phyloP scores from a whole-genome alignment of 352 stramenopile genomes.

The Globisporangium parvum region DNA sequence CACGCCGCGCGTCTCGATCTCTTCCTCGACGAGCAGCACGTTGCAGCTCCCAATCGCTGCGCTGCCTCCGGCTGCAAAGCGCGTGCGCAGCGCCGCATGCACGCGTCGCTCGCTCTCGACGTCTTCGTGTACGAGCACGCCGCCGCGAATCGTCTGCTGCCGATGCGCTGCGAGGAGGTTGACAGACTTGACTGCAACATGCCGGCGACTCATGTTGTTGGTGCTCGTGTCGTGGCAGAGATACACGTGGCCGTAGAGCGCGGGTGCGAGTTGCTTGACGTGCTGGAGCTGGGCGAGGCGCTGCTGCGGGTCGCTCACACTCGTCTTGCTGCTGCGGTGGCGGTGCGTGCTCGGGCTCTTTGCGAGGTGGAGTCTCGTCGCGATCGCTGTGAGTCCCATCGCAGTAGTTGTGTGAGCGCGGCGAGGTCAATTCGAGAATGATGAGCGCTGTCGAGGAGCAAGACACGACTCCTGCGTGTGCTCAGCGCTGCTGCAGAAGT shows the following conservation, averaged over 20 bases:
- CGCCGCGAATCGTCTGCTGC: conserved; percentile 30
- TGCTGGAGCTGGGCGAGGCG: conserved; percentile 23
- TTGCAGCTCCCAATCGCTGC: conserved; percentile 19
- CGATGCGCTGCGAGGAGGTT: conserved; percentile 48
- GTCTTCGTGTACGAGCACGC: conserved; percentile 41
- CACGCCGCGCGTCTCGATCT: conserved; percentile 28
- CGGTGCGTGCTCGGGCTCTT: conserved; percentile 5
- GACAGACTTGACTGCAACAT: conserved; percentile 13
- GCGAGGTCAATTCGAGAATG: conserved; percentile 1
- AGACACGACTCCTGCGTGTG: too few species aligned
- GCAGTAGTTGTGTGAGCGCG: neutral
- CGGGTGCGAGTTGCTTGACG: conserved; percentile 33
- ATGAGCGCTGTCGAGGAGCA: too few species aligned
- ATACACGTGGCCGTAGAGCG: conserved; percentile 53
- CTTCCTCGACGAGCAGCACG: conserved; percentile 40
- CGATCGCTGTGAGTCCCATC: conserved; percentile 9
- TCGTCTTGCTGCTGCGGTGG: neutral
- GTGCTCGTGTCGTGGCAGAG: conserved; percentile 34
- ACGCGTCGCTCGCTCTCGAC: conserved; percentile 38
- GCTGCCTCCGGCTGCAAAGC: neutral
- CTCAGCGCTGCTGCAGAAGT: too few species aligned
- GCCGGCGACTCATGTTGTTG: neutral
- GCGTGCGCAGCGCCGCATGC: conserved; percentile 30
- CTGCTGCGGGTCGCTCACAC: conserved; percentile 9
- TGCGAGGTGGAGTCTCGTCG: conserved; percentile 1